phyloP scores from a whole-genome alignment of 192 early-diverging fungal species.

The Dissophora globulifera region DNA sequence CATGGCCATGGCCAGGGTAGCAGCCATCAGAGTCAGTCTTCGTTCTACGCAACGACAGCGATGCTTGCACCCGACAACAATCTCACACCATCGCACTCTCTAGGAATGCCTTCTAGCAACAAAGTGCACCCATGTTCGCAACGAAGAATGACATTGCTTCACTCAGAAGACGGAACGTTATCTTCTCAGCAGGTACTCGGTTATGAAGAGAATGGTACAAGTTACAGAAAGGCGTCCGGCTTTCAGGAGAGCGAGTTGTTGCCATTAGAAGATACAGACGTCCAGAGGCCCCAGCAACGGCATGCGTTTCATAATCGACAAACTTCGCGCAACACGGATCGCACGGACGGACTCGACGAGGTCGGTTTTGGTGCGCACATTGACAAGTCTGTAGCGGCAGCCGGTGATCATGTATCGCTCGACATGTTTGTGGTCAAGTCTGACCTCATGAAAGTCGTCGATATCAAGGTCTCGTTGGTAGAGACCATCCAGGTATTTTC shows the following conservation, averaged over 20 bases:
- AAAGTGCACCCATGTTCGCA: too few species aligned
- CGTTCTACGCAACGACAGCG: neutral
- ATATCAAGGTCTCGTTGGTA: conserved; percentile 47
- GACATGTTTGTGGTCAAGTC: conserved; percentile 53
- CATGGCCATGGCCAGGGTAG: neutral
- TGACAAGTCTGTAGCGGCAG: conserved; percentile 46
- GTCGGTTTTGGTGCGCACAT: conserved; percentile 49
- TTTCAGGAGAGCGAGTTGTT: conserved; percentile 1
- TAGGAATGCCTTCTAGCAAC: too few species aligned
- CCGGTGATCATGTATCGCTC: conserved; percentile 33
- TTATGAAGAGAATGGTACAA: neutral
- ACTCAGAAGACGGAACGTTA: conserved; percentile 6
- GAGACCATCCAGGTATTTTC: conserved; percentile 42
- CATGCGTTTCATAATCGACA: too few species aligned
- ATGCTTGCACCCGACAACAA: neutral
- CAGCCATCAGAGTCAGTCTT: neutral
- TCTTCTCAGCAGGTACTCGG: neutral
- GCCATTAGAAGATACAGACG: conserved; percentile 14
- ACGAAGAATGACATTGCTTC: conserved; percentile 7
- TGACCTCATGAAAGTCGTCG: conserved; percentile 45
- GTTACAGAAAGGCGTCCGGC: too few species aligned
- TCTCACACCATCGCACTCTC: too few species aligned
- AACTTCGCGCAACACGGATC: neutral
- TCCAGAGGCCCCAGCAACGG: neutral
- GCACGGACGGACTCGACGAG: conserved; percentile 27